Percentiles rank a stretch among this genome's conserved stretches.
phyloP scores from a whole-genome alignment of 2,329 filamentous ascomycete genomes.

The Fusarium sp. region DNA sequence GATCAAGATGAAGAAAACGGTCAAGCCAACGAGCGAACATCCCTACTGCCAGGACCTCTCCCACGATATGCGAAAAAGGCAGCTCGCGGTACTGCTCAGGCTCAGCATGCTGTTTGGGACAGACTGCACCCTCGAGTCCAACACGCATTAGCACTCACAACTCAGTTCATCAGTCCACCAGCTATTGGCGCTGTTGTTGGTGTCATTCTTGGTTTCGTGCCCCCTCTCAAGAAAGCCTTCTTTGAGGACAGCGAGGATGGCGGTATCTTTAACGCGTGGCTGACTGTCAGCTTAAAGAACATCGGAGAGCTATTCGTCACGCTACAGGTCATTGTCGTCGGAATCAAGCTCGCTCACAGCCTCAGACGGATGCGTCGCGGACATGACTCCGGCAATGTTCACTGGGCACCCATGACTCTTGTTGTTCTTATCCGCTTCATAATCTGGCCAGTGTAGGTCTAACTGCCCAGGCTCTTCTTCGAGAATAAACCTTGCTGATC shows the following conservation, averaged over 20 bases:
- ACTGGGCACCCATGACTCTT: conserved; percentile 15
- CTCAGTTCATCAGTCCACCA: conserved; percentile 35
- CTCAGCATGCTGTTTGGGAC: conserved; percentile 30
- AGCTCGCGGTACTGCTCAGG: conserved; percentile 17
- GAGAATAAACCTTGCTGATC: not conserved
- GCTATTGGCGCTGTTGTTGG: conserved; percentile 24
- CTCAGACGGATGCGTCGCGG: conserved; percentile 33
- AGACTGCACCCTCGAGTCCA: conserved; percentile 21
- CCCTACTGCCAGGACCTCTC: conserved; percentile 28
- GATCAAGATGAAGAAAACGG: not conserved
- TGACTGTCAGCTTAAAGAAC: conserved; percentile 38
- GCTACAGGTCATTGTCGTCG: conserved; percentile 34
- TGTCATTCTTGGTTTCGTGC: conserved; percentile 21
- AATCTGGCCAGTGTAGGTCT: conserved; percentile 33
- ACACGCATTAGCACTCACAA: conserved; percentile 5
- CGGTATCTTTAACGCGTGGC: conserved; percentile 34
- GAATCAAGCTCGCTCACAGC: conserved; percentile 38
- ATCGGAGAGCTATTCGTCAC: conserved; percentile 39
- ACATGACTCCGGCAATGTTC: conserved; percentile 23
- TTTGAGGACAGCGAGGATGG: conserved; percentile 29
- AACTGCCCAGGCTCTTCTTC: accelerated
- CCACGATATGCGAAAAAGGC: conserved; percentile 29
- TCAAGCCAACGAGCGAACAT: conserved; percentile 25
- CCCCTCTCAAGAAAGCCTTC: conserved; percentile 34
- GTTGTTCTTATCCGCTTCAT: conserved; percentile 29